Evolutionary conservation across 2,329 filamentous ascomycete genomes (phyloP), one percentile per base, ranked within the genome.

Genomic region (Chaetoscypha palmicola): DNA sequence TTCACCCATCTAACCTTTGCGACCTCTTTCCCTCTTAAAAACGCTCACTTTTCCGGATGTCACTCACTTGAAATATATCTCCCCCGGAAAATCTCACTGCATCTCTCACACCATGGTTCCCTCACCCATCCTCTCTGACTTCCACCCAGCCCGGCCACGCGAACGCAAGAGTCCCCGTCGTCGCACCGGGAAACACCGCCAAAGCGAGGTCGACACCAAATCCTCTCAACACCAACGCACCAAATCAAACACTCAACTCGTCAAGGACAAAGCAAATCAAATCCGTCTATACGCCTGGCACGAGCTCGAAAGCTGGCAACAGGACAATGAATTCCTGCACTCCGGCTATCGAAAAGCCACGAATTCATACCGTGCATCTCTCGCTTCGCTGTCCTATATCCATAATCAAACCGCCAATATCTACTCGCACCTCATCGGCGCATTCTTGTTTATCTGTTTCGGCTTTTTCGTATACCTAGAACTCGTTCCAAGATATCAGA

Each of bases 361-460:
- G 3, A 38, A 44, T 38, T 44, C 41, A 2, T 44, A 44, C 20
- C 41, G 41, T 2, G 20, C 19, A 9, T 44, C 41, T 7, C 26
- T 44, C 12, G 26, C 41, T 5, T 38, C 33, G 1, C 20, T 44
- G 2, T 37, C 41, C 5, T 44, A 44, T 21, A 37, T 44, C 20
- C 41, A 44, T n/a, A 44, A 44, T 16, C 41, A 44, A 26, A 44
- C 41, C 1, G 41, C 34, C 9, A 44, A 44, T 12, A 44, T 44
- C 23, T 32, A 41, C 23, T 37, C 38, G 4, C 37, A 37, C 24
- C 17, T 46, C 14, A 20, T 46, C 5, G 37, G 41, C 9, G 41
- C 35, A 3, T 5, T 38, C 2, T n/a, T 44, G 1, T 44, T 44
- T n/a, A 24, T 38, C 4, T 8, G 19, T 12, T 34, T 21, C 9